phyloP scores from a whole-genome alignment of 2,329 filamentous ascomycete genomes.

The Madurella mycetomatis region DNA sequence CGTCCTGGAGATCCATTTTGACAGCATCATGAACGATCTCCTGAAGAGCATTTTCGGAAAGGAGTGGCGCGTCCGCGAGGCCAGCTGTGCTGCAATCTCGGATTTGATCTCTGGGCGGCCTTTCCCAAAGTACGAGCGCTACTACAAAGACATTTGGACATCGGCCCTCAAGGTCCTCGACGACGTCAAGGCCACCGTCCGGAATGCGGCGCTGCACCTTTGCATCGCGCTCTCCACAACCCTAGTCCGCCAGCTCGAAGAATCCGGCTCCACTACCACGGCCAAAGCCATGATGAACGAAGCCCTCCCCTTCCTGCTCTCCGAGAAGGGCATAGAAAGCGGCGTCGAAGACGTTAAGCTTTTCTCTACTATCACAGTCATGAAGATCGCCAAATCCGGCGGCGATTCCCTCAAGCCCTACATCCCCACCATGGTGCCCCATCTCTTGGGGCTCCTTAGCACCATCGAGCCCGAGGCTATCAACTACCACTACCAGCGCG shows the following conservation, averaged over 20 bases:
- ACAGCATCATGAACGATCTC: conserved; percentile 82
- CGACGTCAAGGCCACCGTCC: conserved; percentile 90
- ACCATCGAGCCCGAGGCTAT: conserved; percentile 84
- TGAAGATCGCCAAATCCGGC: conserved; percentile 86
- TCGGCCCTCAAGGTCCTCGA: conserved; percentile 87
- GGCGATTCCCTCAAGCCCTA: conserved; percentile 75
- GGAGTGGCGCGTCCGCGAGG: conserved; percentile 91
- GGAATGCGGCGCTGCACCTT: conserved; percentile 72
- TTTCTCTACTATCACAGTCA: conserved; percentile 76
- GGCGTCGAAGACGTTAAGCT: conserved; percentile 80
- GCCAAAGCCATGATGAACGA: conserved; percentile 77
- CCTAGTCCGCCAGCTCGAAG: conserved; percentile 79
- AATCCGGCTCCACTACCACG: conserved; percentile 64
- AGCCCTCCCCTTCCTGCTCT: conserved; percentile 85
- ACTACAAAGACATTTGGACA: conserved; percentile 80
- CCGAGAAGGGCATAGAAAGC: conserved; percentile 83
- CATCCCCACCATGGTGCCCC: conserved; percentile 74
- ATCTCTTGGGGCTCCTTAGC: conserved; percentile 76
- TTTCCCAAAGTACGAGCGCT: conserved; percentile 72
- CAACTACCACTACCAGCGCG: conserved; percentile 90
- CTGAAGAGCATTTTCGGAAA: conserved; percentile 80
- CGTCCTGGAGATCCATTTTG: conserved; percentile 76
- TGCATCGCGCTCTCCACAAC: conserved; percentile 82
- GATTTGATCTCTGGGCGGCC: conserved; percentile 81
- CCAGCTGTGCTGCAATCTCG: conserved; percentile 83